These are phyloP conservation scores for Pestalotiopsis sp. DNA, from an alignment of 2,329 filamentous ascomycete genomes.

Conservation along the genomic window DNA sequence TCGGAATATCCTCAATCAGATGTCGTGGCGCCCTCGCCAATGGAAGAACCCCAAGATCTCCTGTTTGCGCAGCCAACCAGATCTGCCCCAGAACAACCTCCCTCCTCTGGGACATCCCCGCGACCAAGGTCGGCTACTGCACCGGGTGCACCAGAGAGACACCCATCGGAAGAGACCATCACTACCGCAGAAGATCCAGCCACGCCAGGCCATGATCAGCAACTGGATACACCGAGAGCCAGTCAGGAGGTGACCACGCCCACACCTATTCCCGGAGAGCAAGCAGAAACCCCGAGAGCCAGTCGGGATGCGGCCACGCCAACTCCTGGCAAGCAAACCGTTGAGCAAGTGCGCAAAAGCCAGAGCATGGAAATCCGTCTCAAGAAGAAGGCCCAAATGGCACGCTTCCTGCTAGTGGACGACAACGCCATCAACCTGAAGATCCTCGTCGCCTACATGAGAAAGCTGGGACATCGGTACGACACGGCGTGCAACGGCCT, in stretches of 20 bases:
- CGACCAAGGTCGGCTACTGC: not conserved
- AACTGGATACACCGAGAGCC: not conserved
- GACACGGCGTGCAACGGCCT: conserved; percentile 38
- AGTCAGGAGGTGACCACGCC: not conserved
- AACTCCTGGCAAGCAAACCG: not conserved
- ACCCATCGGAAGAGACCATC: not conserved
- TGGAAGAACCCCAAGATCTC: not conserved
- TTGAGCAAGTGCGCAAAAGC: not conserved
- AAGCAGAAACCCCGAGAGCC: not conserved
- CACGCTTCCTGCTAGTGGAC: conserved; percentile 38
- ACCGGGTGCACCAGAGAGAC: not conserved
- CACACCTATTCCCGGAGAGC: not conserved
- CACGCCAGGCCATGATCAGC: not conserved
- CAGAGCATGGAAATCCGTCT: not conserved
- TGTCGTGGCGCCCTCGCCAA: not conserved
- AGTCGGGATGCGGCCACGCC: not conserved
- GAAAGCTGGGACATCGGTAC: conserved; percentile 32
- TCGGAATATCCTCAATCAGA: not conserved
- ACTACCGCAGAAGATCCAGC: not conserved
- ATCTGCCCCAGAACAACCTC: not conserved
- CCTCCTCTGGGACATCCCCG: not conserved
- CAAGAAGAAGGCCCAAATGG: not conserved
- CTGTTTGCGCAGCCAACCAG: not conserved
- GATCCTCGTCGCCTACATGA: conserved; percentile 32
- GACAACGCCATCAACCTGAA: conserved; percentile 43